These are phyloP conservation scores for Tuber melanosporum DNA, from an alignment of 495 filamentous ascomycete species.

Conservation along the genomic window DNA sequence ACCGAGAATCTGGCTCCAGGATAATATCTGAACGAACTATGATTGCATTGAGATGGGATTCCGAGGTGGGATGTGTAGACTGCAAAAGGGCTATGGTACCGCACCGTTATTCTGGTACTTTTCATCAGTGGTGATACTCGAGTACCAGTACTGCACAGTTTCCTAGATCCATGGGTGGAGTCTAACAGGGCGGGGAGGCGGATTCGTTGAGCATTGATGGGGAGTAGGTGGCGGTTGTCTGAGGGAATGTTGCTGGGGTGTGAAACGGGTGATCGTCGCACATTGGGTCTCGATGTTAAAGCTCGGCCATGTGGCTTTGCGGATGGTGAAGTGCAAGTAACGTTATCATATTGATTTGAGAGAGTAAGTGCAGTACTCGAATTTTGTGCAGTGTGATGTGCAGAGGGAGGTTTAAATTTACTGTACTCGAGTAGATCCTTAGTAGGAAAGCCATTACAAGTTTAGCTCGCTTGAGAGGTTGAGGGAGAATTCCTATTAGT, in stretches of 20 bases:
- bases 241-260: neutral
- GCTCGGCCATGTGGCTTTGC: neutral
- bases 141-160: neutral
- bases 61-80: neutral
- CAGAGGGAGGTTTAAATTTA: neutral
- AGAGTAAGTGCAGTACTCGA: neutral
- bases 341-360: neutral
- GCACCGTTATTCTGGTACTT: neutral
- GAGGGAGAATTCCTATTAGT: neutral
- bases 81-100: neutral
- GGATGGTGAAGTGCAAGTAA: neutral
- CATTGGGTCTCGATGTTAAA: neutral
- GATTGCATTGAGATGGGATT: neutral
- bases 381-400: neutral
- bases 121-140: neutral
- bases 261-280: neutral
- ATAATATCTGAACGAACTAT: neutral
- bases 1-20: neutral
- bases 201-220: neutral
- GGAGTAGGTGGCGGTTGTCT: neutral
- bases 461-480: neutral
- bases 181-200: neutral
- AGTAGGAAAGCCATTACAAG: neutral
- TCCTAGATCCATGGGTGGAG: neutral
- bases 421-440: no score